Evolutionary conservation across 371 early-diverging fungal genomes (phyloP).

Genomic region (Capillidium heterosporum): DNA sequence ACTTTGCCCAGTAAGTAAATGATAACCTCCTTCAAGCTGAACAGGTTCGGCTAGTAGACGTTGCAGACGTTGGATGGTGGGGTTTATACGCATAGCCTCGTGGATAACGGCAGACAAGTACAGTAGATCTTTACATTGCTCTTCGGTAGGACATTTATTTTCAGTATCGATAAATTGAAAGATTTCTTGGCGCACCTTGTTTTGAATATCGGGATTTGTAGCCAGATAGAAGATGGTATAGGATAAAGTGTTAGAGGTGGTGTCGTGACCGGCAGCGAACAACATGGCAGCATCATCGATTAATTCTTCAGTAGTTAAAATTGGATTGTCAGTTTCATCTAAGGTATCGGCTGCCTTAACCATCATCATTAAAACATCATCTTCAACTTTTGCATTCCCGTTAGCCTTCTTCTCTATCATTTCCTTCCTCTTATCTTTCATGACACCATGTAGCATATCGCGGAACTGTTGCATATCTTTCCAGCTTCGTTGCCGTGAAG

Average conservation of each 20-base stretch:
- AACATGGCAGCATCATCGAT: conserved; percentile 13
- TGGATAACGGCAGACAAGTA: not conserved
- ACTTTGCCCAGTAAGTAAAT: not conserved
- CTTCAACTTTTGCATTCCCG: too few relatives aligned
- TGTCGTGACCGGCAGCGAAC: conserved; percentile 26
- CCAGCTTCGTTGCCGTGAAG: not conserved
- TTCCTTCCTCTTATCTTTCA: not conserved
- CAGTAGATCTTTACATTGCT: not conserved
- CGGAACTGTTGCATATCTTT: not conserved
- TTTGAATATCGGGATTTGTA: conserved; percentile 10
- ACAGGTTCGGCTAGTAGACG: not conserved
- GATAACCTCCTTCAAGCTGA: not conserved
- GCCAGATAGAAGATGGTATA: conserved; percentile 19
- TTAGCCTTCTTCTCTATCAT: not conserved
- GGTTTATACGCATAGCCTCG: not conserved
- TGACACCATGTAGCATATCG: not conserved
- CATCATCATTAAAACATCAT: not conserved
- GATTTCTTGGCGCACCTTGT: conserved; percentile 12
- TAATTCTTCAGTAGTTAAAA: conserved; percentile 8
- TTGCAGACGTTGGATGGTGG: not conserved
- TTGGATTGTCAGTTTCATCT: conserved; percentile 4
- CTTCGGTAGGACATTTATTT: not conserved
- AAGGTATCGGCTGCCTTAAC: conserved; percentile 8
- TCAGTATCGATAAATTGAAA: not conserved
- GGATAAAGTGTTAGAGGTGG: conserved; percentile 19